Conservation (phyloP, 129 eudicot genomes). For the Pseudognaphalium luteoalbum region DNA sequence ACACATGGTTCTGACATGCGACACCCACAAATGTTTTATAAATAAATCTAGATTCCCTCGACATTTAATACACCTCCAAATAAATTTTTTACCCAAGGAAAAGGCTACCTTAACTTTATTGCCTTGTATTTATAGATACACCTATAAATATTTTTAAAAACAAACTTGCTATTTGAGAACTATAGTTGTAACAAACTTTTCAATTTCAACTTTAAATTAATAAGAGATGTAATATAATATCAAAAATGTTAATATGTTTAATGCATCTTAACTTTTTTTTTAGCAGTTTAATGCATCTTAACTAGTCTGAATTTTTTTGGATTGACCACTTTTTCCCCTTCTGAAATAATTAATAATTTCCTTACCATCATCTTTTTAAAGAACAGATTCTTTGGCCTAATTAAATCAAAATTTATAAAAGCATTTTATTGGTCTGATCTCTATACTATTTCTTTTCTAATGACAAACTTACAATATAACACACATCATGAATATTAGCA, state of each 20-base stretch:
- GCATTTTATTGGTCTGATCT: too few species aligned
- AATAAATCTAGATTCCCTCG: neutral
- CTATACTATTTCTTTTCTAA: too few species aligned
- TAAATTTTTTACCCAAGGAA: neutral
- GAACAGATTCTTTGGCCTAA: too few species aligned
- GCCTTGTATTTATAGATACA: conserved; percentile 18
- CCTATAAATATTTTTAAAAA: neutral
- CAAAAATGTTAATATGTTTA: too few species aligned
- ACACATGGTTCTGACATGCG: conserved; percentile 38
- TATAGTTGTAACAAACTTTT: too few species aligned
- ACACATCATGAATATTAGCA: too few species aligned
- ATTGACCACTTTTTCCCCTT: neutral
- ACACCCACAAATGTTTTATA: conserved; percentile 11
- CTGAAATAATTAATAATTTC: neutral
- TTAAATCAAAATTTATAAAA: too few species aligned
- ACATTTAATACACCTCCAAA: conserved; percentile 28
- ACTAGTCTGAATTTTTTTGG: neutral
- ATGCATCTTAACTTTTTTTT: neutral
- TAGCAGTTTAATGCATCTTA: neutral
- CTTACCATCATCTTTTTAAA: too few species aligned
- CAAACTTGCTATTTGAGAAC: neutral
- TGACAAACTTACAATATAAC: too few species aligned
- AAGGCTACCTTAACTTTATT: conserved; percentile 14
- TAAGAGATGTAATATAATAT: neutral
- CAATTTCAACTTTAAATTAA: too few species aligned